Evolutionary conservation across 257 asterid genomes (phyloP), one percentile per base, ranked within the genome.

Genomic region (Przewalskia tangutica): DNA sequence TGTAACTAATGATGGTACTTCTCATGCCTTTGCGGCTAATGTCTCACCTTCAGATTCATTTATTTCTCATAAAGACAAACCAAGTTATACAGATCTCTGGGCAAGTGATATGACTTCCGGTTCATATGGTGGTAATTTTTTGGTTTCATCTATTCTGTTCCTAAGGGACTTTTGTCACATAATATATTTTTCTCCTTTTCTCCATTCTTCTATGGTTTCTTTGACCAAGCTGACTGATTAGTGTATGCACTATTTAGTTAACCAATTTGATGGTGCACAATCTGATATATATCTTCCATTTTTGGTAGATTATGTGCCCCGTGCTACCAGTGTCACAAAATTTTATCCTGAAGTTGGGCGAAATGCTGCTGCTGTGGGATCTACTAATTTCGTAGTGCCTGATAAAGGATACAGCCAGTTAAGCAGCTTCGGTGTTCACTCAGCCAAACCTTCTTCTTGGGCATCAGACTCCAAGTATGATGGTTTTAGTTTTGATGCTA

Each of bases 91-190:
- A 59, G 86, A 87, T 34, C 87, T 32, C 53, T 80, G 83, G 81
- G 85, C 75, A 81, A 89, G 83, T 85, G 84, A 79, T 82, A 75
- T 81, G 32, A 63, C 84, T 17, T 83, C 87, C 70, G 83, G 94
- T 79, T 85, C 90, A 46, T 87, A 82, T 82, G 89, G 82, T 90
- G 97, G 97, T 94, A 90, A 84, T 42, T 56, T 51, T 77, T 58
- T 83, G 58, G 59, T 81, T 81, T 59, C 46, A 46, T 76, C 36
- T 40, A n/a, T 60, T 42, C 60, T 23, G 59, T 51, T 53, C 23
- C 58, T 50, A 27, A 75, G 42, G 23, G 44, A 27, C 77, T 54
- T 62, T 56, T 17, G 51, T 59, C 62, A 5, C 12, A 46, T 81
- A 80, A 55, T 50, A 46, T 48, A 66, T 7, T 50, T 71, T n/a